Evolutionary conservation across 2,329 filamentous ascomycete species (phyloP).

Genomic region (Colletotrichum scovillei): DNA sequence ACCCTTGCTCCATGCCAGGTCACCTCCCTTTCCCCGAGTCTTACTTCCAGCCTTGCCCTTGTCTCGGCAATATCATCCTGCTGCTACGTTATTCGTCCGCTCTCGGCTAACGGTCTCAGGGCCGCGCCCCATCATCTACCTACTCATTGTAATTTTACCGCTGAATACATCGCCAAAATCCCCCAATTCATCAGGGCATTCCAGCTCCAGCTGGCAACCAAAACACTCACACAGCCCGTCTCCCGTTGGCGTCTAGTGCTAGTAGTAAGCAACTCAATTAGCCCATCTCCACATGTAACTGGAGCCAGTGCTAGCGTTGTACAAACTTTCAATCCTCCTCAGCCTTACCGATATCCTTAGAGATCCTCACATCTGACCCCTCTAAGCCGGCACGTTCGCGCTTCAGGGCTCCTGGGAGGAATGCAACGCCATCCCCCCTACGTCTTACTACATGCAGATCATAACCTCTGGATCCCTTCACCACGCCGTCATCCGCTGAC

Average conservation of each 20-base stretch:
- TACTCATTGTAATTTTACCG: not conserved
- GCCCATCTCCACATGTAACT: not conserved
- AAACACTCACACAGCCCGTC: not conserved
- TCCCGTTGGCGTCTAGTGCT: not conserved
- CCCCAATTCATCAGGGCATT: not conserved
- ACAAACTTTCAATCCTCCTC: not conserved
- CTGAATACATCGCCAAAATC: not conserved
- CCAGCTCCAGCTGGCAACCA: not conserved
- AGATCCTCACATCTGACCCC: not conserved
- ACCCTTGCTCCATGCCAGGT: not conserved
- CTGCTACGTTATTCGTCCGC: not conserved
- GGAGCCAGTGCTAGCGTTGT: not conserved
- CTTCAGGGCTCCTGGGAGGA: not conserved
- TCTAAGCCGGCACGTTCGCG: not conserved
- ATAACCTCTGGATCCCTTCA: not conserved
- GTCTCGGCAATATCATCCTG: not conserved
- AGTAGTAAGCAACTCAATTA: not conserved
- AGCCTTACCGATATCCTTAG: not conserved
- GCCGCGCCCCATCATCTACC: not conserved
- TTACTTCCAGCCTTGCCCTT: not conserved
- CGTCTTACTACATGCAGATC: conserved; percentile 5
- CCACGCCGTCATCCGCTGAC: not conserved
- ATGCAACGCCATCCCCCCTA: not conserved
- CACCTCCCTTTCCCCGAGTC: not conserved
- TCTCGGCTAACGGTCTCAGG: not conserved